A percentile compares a stretch with the other conserved stretches of the same genome.
phyloP scores from a whole-genome alignment of 164 flowering plant genomes.

The Aristolochia contorta region DNA sequence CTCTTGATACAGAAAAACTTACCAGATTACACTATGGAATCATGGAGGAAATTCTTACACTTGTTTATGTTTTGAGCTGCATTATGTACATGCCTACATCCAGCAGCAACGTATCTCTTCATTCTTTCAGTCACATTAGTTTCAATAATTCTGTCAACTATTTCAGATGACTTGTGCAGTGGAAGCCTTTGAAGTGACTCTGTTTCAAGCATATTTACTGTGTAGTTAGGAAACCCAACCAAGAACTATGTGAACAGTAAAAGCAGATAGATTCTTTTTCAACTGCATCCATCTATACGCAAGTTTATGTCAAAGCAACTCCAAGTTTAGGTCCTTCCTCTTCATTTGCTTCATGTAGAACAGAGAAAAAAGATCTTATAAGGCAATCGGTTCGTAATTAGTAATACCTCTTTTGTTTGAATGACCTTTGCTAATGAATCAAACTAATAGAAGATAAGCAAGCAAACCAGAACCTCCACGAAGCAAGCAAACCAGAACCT shows the following conservation, averaged over 20 bases:
- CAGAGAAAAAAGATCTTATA: too few relatives aligned
- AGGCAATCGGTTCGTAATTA: too few relatives aligned
- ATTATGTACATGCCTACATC: slow-evolving; percentile 33
- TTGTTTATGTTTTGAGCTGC: slow-evolving; percentile 32
- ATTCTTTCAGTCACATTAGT: slow-evolving; percentile 43
- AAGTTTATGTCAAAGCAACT: not conserved
- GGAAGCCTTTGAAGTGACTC: slow-evolving; percentile 47
- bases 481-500: too few relatives aligned
- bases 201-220: slow-evolving; percentile 10
- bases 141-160: slow-evolving; percentile 33
- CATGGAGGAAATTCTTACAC: slow-evolving; percentile 32
- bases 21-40: not conserved
- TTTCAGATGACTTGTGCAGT: slow-evolving; percentile 29
- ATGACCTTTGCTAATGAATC: too few relatives aligned
- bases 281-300: not conserved
- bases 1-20: too few relatives aligned
- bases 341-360: too few relatives aligned
- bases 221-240: not conserved
- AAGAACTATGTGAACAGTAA: not conserved
- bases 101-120: slow-evolving; percentile 39
- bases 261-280: not conserved
- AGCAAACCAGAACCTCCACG: too few relatives aligned
- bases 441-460: too few relatives aligned
- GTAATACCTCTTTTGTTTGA: too few relatives aligned
- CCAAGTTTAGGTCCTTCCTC: too few relatives aligned